A percentile compares a stretch with the other conserved stretches of the same genome.
phyloP scores from a whole-genome alignment of 306 rosid genomes.

The Pueraria montana region DNA sequence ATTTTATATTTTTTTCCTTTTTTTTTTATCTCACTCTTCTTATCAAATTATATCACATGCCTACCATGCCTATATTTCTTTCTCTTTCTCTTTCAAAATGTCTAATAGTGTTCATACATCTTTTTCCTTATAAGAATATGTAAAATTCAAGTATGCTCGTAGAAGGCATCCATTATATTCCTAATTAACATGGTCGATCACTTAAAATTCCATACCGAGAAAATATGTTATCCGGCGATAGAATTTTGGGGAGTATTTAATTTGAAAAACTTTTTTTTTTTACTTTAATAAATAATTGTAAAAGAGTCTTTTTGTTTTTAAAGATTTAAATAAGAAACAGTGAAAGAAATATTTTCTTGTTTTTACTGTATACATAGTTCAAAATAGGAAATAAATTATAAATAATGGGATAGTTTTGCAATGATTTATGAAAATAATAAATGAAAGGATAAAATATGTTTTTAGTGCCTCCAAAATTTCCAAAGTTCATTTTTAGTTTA shows the following conservation, averaged over 20 bases:
- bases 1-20: too few species aligned
- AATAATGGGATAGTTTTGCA: neutral
- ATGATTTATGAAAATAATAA: too few species aligned
- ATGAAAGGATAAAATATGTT: too few species aligned
- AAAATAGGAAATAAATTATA: neutral
- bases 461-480: too few species aligned
- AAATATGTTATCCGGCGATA: neutral
- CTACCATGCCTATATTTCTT: too few species aligned
- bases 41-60: too few species aligned
- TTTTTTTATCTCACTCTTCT: too few species aligned
- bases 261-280: neutral
- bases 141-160: neutral
- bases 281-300: too few species aligned
- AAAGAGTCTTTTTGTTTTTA: neutral
- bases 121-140: neutral
- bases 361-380: neutral
- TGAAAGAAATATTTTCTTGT: neutral
- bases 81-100: too few species aligned
- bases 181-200: conserved; percentile 19
- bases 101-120: too few species aligned
- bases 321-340: neutral
- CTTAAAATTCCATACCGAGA: conserved; percentile 17
- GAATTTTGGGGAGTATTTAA: neutral
- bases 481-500: too few species aligned
- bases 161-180: neutral